A percentile compares a stretch with the other conserved stretches of the same genome.
phyloP scores from a whole-genome alignment of 306 rosid species.

The Castanea sativa region DNA sequence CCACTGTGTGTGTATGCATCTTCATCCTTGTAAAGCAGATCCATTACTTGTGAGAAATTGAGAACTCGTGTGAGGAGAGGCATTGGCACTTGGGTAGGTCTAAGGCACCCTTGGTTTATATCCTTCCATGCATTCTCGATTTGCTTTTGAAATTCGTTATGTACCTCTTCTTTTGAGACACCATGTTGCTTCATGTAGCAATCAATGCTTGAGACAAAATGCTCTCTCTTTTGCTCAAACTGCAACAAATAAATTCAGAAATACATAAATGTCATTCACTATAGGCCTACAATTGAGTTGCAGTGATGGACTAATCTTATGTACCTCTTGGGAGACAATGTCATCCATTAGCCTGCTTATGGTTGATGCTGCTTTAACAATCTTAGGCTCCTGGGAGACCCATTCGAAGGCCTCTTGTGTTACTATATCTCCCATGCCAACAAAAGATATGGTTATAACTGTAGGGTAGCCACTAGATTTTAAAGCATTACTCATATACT shows the following conservation, averaged over 20 bases:
- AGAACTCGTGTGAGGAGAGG: neutral
- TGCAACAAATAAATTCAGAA: neutral
- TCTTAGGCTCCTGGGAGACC: slow-evolving; percentile 4
- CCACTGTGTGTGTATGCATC: too few species aligned
- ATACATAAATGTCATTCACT: neutral
- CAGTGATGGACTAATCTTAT: neutral
- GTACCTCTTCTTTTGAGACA: neutral
- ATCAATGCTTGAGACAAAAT: neutral
- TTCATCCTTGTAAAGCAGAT: neutral
- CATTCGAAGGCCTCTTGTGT: slow-evolving; percentile 26
- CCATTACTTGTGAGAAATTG: neutral
- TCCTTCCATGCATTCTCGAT: slow-evolving; percentile 22
- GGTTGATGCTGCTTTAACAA: slow-evolving; percentile 4
- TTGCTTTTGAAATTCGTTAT: neutral
- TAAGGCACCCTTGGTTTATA: slow-evolving; percentile 5
- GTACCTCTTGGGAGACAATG: slow-evolving; percentile 14
- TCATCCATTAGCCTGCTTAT: slow-evolving; percentile 29
- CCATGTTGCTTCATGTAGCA: slow-evolving; percentile 15
- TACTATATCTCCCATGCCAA: slow-evolving; percentile 12
- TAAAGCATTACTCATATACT: neutral
- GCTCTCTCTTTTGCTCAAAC: slow-evolving; percentile 17
- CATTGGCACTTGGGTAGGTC: neutral
- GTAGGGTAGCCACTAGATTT: neutral
- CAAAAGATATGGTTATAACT: neutral
- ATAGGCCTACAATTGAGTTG: neutral